Percentiles rank a stretch among this genome's conserved stretches.
These are phyloP conservation scores for Castanopsis chinensis DNA, from an alignment of 306 rosid species.

Conservation along the genomic window DNA sequence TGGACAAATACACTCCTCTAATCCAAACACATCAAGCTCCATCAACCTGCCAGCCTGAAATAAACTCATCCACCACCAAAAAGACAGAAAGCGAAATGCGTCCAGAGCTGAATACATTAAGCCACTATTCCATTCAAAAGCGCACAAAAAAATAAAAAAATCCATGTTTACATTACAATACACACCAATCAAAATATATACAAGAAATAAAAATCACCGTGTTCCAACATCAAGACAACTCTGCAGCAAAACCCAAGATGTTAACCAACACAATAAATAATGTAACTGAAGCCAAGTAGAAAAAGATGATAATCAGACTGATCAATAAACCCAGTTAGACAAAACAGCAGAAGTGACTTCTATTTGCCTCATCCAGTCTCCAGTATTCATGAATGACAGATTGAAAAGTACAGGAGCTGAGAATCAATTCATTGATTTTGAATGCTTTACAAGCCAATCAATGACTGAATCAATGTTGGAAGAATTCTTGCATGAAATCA, in stretches of 20 bases:
- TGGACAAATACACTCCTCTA: no score
- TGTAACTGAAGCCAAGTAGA: slow-evolving; percentile 15
- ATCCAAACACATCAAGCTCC: no score
- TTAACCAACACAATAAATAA: slow-evolving; percentile 13
- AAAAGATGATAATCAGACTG: slow-evolving; percentile 11
- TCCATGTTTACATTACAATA: slow-evolving; percentile 13
- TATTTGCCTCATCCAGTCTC: slow-evolving; percentile 20
- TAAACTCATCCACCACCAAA: no score
- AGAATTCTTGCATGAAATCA: slow-evolving; percentile 74
- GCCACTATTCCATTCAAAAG: slow-evolving; percentile 13
- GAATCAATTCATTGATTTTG: slow-evolving; percentile 54
- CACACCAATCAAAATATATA: slow-evolving; percentile 7
- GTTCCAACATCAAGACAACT: not conserved
- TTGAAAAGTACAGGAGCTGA: slow-evolving; percentile 17
- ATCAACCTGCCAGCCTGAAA: no score
- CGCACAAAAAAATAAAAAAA: not conserved
- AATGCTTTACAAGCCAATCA: slow-evolving; percentile 71
- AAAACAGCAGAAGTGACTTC: slow-evolving; percentile 8
- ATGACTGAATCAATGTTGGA: slow-evolving; percentile 57
- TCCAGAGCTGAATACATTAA: not conserved
- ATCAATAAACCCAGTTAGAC: not conserved
- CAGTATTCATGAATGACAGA: slow-evolving; percentile 4
- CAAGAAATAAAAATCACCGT: not conserved
- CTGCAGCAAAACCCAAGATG: not conserved
- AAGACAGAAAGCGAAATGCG: no score